Conservation (phyloP, 2,329 filamentous ascomycete species). For the Xylaria sp. region DNA sequence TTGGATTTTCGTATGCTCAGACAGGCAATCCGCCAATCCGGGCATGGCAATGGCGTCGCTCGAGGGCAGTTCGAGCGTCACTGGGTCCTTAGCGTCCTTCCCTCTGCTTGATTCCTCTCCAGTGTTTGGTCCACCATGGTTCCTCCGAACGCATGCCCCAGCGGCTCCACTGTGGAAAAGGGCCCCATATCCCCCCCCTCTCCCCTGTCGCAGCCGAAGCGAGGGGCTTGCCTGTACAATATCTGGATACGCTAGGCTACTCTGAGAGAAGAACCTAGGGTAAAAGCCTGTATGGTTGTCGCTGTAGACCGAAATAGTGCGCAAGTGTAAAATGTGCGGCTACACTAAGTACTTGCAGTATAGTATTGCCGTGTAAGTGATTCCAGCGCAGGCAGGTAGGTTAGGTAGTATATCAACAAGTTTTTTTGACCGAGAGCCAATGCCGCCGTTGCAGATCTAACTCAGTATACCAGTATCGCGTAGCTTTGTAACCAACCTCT, state of each 20-base stretch:
- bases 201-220: slow-evolving; percentile 32
- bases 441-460: slow-evolving; percentile 19
- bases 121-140: slow-evolving; percentile 24
- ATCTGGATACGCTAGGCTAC: not conserved
- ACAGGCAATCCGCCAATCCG: slow-evolving; percentile 33
- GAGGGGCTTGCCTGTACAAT: slow-evolving; percentile 17
- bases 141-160: slow-evolving; percentile 24
- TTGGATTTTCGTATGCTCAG: slow-evolving; percentile 34
- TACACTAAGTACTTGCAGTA: no score
- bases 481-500: not conserved
- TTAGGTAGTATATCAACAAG: slow-evolving; percentile 22
- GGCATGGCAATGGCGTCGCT: slow-evolving; percentile 13
- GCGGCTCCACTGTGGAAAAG: slow-evolving; percentile 25
- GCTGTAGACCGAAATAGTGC: no score
- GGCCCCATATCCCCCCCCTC: not conserved
- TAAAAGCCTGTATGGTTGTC: not conserved
- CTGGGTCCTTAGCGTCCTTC: slow-evolving; percentile 4
- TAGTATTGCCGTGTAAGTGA: not conserved
- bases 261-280: no score
- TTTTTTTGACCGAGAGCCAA: slow-evolving; percentile 17
- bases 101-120: slow-evolving; percentile 23
- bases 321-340: no score
- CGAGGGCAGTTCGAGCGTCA: slow-evolving; percentile 28
- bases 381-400: not conserved
- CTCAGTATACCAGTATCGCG: not conserved